phyloP scores from a whole-genome alignment of 192 early-diverging fungal species.

The Mortierella antarctica region DNA sequence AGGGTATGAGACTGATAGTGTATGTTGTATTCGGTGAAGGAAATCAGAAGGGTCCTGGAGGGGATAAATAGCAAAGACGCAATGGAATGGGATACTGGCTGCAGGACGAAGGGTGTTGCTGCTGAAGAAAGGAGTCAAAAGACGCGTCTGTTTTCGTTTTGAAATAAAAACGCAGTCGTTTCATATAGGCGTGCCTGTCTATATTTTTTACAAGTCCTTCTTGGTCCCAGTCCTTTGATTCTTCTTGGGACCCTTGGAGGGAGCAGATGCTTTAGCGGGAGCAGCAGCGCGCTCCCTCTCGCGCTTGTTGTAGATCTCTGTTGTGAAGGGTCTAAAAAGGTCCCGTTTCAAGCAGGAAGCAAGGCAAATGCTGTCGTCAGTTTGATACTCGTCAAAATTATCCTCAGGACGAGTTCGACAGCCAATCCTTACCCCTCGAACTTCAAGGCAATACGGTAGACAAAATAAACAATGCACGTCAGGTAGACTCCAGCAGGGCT shows the following conservation, averaged over 20 bases:
- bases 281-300: slow-evolving; percentile 29
- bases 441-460: slow-evolving; percentile 79
- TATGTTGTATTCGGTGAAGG: neutral
- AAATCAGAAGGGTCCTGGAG: neutral
- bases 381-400: neutral
- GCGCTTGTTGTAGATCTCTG: slow-evolving; percentile 78
- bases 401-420: neutral
- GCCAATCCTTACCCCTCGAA: slow-evolving; percentile 76
- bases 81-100: neutral
- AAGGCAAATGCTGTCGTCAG: neutral
- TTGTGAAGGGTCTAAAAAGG: slow-evolving; percentile 77
- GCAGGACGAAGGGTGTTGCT: neutral
- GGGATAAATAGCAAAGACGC: neutral
- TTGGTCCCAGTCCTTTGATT: slow-evolving; percentile 13
- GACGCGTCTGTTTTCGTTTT: slow-evolving; percentile 11
- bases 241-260: slow-evolving; percentile 7
- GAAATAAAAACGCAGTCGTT: slow-evolving; percentile 5
- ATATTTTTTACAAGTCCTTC: slow-evolving; percentile 36
- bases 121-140: neutral
- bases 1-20: neutral
- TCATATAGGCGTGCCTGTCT: neutral
- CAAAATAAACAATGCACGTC: slow-evolving; percentile 74
- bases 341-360: neutral
- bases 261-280: neutral
- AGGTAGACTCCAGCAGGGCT: slow-evolving; percentile 81